Evolutionary conservation across 306 rosid species (phyloP), one percentile per base, ranked within the genome.

Genomic region (Vigna unguiculata): DNA sequence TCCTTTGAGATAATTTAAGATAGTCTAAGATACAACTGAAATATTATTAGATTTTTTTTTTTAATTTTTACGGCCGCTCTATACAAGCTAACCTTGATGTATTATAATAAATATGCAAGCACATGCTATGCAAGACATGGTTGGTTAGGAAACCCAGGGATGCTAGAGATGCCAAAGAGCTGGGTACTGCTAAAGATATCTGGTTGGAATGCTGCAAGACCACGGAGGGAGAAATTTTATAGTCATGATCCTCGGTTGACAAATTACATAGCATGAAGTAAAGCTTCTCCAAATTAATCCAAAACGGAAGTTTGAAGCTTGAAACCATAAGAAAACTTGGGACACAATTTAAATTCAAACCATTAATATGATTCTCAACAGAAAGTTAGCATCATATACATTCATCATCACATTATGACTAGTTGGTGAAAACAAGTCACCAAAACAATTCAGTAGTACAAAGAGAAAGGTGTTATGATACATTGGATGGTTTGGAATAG

Each of bases 301-400:
- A 72, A 11, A 72, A 55, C 32, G 15, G 40, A 11, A 16, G 11
- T 48, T 47, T 22, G 11, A 69, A 16, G 60, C 21, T 49, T 30
- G 22, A 49, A 32, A 48, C 46, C 22, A 10, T 36, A 69, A 46
- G 32, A 8, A 48, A 46, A 67, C 55, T 46, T 6, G 4, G 45
- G 59, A 69, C 9, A 9, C 16, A 68, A 68, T 46, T 68, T 13
- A 68, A 25, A 16, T 17, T 69, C 46, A n/a, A 69, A 69, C 41
- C 17, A 16, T 22, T 7, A 6, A 24, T 40, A 72, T 55, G 47
- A 72, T 55, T 40, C 54, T 14, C 6, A 40, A 55, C 0, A 38
- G 1, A 6, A 54, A 7, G 67, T 53, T 72, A 40, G 57, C 24
- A 14, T 45, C 22, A 46, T 22, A 22, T 57, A 24, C 1, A 45